Percentiles rank a stretch among this genome's conserved stretches.
Conservation (phyloP, 2,329 filamentous ascomycete species). For the Fusarium brachygibbosum region DNA sequence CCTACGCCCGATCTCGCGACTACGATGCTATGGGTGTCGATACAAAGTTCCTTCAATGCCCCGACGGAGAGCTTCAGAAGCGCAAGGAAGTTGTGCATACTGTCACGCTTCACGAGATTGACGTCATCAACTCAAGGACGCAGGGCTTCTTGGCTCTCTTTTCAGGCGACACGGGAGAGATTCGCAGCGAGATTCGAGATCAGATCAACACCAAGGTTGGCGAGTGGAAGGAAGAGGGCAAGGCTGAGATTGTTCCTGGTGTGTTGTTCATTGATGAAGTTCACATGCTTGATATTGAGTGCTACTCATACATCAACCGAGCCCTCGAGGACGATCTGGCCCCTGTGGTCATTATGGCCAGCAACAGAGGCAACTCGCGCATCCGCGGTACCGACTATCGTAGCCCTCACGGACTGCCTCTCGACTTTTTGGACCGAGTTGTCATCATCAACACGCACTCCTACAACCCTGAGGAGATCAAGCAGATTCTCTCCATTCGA, state of each 20-base stretch:
- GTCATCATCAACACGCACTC: conserved; percentile 95
- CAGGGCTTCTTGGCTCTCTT: conserved; percentile 98
- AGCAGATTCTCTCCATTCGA: conserved; percentile 91
- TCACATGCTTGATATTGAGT: conserved; percentile 99
- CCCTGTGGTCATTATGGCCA: conserved; percentile 99
- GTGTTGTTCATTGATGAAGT: conserved; percentile 99
- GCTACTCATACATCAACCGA: conserved; percentile 98
- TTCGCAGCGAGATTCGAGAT: conserved; percentile 94
- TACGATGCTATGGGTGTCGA: conserved; percentile 99
- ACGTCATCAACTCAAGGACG: conserved; percentile 99
- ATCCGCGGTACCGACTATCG: conserved; percentile 95
- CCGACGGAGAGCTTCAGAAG: conserved; percentile 96
- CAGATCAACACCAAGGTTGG: conserved; percentile 99
- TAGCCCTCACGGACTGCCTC: conserved; percentile 91
- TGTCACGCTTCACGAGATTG: conserved; percentile 96
- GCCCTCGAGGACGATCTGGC: conserved; percentile 95
- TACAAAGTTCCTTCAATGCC: conserved; percentile 97
- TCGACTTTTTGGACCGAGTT: conserved; percentile 96
- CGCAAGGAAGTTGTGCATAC: conserved; percentile 98
- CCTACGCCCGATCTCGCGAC: conserved; percentile 93
- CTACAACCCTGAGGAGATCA: conserved; percentile 86
- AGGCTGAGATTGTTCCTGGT: conserved; percentile 96
- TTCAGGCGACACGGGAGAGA: conserved; percentile 97
- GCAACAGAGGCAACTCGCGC: conserved; percentile 90
- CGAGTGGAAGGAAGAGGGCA: conserved; percentile 99